Evolutionary conservation across 2,329 filamentous ascomycete genomes (phyloP), one percentile per base, ranked within the genome.

Genomic region (Neobulgaria alba): DNA sequence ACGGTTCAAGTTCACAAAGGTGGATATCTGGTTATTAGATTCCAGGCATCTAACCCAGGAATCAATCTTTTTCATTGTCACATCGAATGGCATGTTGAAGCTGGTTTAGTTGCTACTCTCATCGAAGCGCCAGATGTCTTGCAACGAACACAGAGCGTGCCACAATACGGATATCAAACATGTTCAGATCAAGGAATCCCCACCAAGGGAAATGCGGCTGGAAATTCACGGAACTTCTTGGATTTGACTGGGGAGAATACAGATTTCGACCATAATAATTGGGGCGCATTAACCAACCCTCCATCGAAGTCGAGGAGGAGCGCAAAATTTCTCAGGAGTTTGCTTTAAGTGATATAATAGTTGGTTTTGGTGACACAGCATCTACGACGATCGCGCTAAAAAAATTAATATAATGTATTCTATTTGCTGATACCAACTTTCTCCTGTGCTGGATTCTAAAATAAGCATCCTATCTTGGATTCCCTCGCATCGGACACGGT

Each of bases 151-250:
- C n/a, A n/a, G n/a, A n/a, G 62, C 0, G 73, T 93, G 15, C 84
- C 85, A 0, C 51, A 68, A 10, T 61, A 73, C 39, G 76, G 79
- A 46, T 59, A 69, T 31, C 72, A 73, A 5, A 72, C 64, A 3
- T 90, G 85, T 57, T 62, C 63, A 4, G 71, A 67, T 0, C 66
- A 58, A 0, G 63, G 65, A 5, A 60, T 76, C 0, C 68, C 75
- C 1, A 72, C 64, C 0, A 54, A 56, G 3, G 86, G 86, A 3
- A 92, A 92, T 53, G 86, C 85, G 0, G 86, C 84, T 0, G 86
- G 71, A 0, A 87, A 88, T 54, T 79, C 74, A 0, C 58, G 62
- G 0, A 62, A 90, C 50, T 63, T 76, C 7, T 62, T 85, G 0
- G 74, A 92, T 47, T 63, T 87, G 2, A 62, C 58, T 0, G 81